phyloP scores from a whole-genome alignment of 2,329 filamentous ascomycete species.

The Beauveria varroae region DNA sequence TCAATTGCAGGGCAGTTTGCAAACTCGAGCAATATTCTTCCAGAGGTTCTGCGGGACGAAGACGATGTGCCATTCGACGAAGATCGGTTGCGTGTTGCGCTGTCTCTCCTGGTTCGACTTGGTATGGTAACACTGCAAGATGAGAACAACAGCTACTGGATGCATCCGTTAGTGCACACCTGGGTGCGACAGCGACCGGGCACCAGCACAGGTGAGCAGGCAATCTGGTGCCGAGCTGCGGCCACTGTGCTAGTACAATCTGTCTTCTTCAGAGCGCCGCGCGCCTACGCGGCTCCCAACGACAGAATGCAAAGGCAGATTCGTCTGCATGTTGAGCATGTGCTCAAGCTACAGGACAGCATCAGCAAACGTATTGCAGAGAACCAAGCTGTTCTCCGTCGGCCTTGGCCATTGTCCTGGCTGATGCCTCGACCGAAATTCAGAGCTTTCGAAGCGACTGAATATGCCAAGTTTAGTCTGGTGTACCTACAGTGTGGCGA shows the following conservation, averaged over 20 bases:
- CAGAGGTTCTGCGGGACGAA: not conserved
- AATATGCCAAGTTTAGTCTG: constrained; percentile 2
- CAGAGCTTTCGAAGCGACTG: not conserved
- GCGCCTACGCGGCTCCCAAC: not conserved
- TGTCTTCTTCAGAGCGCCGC: not conserved
- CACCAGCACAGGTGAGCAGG: constrained; percentile 5
- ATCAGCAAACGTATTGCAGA: not conserved
- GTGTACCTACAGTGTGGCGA: constrained; percentile 1
- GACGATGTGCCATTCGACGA: constrained; percentile 1
- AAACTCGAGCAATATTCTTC: not conserved
- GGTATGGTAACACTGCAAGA: not conserved
- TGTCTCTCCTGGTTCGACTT: not conserved
- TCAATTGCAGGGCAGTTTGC: not conserved
- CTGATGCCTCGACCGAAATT: not conserved
- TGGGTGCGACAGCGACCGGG: constrained; percentile 1
- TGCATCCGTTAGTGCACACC: not conserved
- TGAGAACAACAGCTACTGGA: constrained; percentile 6
- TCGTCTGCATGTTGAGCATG: constrained; percentile 2
- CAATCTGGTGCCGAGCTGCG: constrained; percentile 1
- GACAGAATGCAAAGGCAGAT: not conserved
- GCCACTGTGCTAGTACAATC: constrained; percentile 1
- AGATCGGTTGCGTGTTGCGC: not conserved
- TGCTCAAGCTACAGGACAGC: not conserved
- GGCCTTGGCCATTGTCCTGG: not conserved
- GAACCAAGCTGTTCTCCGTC: not conserved